Conservation (phyloP, 2,329 filamentous ascomycete genomes). For the Fusarium pseudonygamai region DNA sequence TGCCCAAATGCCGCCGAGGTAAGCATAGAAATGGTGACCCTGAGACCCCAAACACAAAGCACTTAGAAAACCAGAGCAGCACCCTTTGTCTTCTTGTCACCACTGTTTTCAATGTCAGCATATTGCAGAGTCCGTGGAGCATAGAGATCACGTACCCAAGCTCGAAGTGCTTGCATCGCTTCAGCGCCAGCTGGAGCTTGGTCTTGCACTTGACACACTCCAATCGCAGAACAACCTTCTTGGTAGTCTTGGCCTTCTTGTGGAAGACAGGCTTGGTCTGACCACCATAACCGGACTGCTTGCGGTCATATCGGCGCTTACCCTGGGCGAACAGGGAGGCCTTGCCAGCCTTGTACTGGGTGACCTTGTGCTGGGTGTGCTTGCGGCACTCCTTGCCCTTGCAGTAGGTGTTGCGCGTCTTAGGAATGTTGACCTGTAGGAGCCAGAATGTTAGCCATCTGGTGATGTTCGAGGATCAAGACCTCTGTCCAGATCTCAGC, state of each 20-base stretch:
- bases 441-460: constrained; percentile 46
- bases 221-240: constrained; percentile 99
- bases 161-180: constrained; percentile 99
- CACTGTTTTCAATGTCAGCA: constrained; percentile 70
- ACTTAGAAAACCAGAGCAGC: constrained; percentile 99
- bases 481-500: constrained; percentile 18
- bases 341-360: constrained; percentile 98
- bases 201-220: constrained; percentile 98
- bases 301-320: constrained; percentile 99
- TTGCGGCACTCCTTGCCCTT: constrained; percentile 94
- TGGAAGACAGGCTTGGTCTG: constrained; percentile 99
- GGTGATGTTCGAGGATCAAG: constrained; percentile 15
- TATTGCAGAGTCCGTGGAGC: not conserved
- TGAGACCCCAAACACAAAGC: constrained; percentile 56
- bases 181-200: constrained; percentile 96
- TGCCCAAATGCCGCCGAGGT: constrained; percentile 57
- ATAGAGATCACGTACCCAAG: constrained; percentile 77
- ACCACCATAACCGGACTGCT: constrained; percentile 99
- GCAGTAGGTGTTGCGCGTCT: constrained; percentile 97
- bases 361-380: constrained; percentile 92
- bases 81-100: constrained; percentile 99
- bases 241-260: constrained; percentile 99
- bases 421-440: constrained; percentile 92
- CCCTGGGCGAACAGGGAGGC: constrained; percentile 96
- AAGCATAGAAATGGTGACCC: constrained; percentile 54